Base-by-base conservation (phyloP, 441 rosid genomes). In the Aleurites moluccanus region DNA sequence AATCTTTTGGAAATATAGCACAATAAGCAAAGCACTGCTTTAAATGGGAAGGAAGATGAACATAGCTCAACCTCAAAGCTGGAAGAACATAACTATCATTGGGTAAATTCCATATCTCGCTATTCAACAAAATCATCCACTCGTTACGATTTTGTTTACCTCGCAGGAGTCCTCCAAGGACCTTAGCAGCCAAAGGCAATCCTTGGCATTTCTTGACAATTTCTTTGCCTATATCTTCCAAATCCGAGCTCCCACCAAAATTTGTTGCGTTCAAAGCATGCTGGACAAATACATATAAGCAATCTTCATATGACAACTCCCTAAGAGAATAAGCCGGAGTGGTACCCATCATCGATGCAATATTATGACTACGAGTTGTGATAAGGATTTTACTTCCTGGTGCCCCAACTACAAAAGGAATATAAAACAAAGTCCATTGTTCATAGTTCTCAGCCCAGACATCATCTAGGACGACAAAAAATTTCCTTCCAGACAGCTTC, bases 1-100 rank as follows among this genome's bases (percentile, higher is more conserved):
- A 63, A 49, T 35, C 70, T 44, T 72, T 60, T 1, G 80, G 82
- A 56, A 83, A 78, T 18, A 81, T 56, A 0, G 78, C 73, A 77
- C 80, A 80, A 6, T 82, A 84, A 3, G 82, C 70, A 2, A 84
- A 84, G 35, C 81, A 80, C 6, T 35, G 79, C 73, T 82, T 84
- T 57, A 80, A 73, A n/a, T 78, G 71, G 3, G 80, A 44, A 42
- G 84, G 84, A 47, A 83, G 79, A 69, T 77, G 74, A 66, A 63
- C 72, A 55, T 75, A 83, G 74, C 84, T 83, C 73, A 70, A 55
- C 52, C 73, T 56, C 21, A 70, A 40, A 2, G 73, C 73, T 18
- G 73, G 73, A 38, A 70, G 64, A 56, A 70, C 21, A 56, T 40
- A 56, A 23, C 35, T 33, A 21, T 38, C 40, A 9, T 70, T 25